These are phyloP conservation scores for Henckelia pumila DNA, from an alignment of 257 asterid species.

Conservation along the genomic window DNA sequence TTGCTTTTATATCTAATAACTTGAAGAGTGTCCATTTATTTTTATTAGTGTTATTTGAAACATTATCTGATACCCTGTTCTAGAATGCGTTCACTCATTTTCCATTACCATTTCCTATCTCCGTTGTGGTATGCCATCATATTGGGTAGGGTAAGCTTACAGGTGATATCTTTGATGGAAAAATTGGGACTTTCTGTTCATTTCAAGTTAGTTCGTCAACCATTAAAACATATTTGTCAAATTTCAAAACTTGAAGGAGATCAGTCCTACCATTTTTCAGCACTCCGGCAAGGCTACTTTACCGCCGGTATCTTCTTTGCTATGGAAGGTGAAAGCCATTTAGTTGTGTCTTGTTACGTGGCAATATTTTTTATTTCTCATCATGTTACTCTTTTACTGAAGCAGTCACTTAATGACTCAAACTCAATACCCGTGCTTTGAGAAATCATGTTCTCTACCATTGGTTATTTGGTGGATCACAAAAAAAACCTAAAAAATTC, in stretches of 20 bases:
- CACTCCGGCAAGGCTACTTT: background rate
- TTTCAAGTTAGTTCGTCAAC: background rate
- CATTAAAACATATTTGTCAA: background rate
- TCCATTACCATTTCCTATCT: background rate
- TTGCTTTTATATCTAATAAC: slow-evolving; percentile 11
- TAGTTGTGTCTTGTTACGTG: background rate
- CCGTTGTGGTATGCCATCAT: background rate
- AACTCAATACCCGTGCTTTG: background rate
- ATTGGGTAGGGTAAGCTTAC: background rate
- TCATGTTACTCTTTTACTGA: background rate
- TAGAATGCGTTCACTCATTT: background rate
- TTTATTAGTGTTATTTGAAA: background rate
- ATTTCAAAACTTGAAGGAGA: background rate
- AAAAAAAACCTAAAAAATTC: background rate
- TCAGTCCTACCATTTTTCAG: background rate
- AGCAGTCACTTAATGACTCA: background rate
- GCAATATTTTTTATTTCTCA: background rate
- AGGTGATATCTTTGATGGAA: background rate
- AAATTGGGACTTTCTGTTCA: background rate
- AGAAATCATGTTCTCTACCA: background rate
- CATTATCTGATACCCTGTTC: background rate
- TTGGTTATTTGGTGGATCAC: background rate
- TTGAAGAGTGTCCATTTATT: background rate
- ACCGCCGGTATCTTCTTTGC: background rate
- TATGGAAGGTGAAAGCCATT: background rate